Conservation (phyloP, 1,284 basidiomycete species). For the Sanghuangporus sanghuang region DNA sequence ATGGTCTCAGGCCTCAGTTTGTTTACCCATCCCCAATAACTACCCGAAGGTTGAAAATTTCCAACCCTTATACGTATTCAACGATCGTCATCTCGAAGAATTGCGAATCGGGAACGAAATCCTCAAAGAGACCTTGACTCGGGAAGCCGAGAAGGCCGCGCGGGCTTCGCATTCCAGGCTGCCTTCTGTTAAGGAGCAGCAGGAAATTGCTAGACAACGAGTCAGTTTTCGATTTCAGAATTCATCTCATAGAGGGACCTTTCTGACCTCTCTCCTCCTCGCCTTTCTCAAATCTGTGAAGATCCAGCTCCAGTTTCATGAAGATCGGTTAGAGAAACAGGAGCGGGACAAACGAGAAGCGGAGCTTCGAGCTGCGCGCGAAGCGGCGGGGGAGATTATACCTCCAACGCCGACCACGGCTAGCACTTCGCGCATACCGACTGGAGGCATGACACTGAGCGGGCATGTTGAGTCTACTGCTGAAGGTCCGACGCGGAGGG, state of each 20-base stretch:
- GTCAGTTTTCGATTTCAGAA: conserved; percentile 27
- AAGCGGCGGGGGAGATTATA: conserved; percentile 20
- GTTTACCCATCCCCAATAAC: neutral
- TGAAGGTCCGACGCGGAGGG: conserved; percentile 15
- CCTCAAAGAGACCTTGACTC: conserved; percentile 52
- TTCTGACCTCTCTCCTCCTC: neutral
- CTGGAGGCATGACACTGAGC: conserved; percentile 22
- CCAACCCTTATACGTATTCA: conserved; percentile 63
- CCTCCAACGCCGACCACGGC: conserved; percentile 3
- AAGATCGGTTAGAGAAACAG: conserved; percentile 59
- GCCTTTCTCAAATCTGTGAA: conserved; percentile 25
- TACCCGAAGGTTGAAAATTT: conserved; percentile 38
- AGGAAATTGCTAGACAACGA: conserved; percentile 48
- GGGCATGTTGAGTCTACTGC: conserved; percentile 10
- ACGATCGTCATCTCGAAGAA: conserved; percentile 45
- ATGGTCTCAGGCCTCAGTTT: neutral
- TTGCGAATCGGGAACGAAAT: conserved; percentile 59
- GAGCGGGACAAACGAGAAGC: conserved; percentile 53
- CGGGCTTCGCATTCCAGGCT: conserved; percentile 36
- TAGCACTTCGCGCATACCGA: conserved; percentile 23
- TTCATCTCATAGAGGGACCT: neutral
- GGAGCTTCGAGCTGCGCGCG: conserved; percentile 41
- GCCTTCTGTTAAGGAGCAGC: conserved; percentile 51
- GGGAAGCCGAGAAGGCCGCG: conserved; percentile 50
- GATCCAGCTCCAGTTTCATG: conserved; percentile 70